Base-by-base conservation (phyloP, 2,329 filamentous ascomycete genomes). In the Diaporthe batatas region DNA sequence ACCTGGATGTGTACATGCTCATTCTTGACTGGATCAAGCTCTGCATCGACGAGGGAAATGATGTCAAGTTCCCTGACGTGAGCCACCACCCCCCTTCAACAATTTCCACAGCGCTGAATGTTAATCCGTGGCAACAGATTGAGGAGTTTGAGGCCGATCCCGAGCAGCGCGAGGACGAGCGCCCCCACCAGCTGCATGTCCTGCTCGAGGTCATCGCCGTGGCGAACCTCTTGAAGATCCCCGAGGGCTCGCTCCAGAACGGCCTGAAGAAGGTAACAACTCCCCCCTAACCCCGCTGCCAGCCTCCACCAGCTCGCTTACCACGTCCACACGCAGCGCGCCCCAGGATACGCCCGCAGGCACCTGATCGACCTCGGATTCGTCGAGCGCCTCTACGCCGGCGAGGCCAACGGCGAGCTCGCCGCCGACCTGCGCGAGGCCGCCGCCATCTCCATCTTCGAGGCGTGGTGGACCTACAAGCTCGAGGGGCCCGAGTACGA, bases 11-110 rank as follows among this genome's bases (percentile, higher is more conserved):
- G 1, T 73, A 71, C 71, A 71, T 68, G 71, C 62, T 55, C 47
- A 32, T 74, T 25, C 47, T 74, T 18, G 47, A 68, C 12, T 74
- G 73, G 73, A 74, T 74, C 67, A 68, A 74, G 18, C 47, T 70
- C 11, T 74, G 73, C 44, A 36, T 74, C 23, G 67, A 73, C 2
- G 68, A 73, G 59, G 73, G 73, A 55, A 74, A 74, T 29, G 73
- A 74, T 51, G 32, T 74, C 71, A 74, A 74, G 54, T 74, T 74
- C 23, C 73, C 73, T 8, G 73, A 74, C 36, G 39, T 42, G 39
- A 42, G 39, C 16, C n/a, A n/a, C 29, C 29, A 14, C 12, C 39
- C 39, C 6, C 6, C 39, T 4, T n/a, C n/a, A n/a, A 6, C 39
- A 42, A 42, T 6, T 6, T 18, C 39, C 6, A 42, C 14, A 18